Evolutionary conservation across 2,329 filamentous ascomycete species (phyloP).

Genomic region (Zasmidium angulare): DNA sequence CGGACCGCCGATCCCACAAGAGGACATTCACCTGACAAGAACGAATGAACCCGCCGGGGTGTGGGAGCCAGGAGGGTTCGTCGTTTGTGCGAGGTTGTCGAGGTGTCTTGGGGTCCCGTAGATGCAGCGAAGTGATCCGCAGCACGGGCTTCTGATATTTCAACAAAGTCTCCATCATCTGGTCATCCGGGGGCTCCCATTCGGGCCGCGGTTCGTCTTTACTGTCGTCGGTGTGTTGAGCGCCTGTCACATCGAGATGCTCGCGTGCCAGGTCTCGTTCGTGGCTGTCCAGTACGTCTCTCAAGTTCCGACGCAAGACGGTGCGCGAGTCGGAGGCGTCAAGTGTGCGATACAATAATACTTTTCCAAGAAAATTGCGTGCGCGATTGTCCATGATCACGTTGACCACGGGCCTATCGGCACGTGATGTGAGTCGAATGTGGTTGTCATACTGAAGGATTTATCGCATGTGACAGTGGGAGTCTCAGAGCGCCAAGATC

Average conservation of each 20-base stretch:
- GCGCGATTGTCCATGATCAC: neutral
- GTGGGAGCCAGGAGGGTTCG: slow-evolving; percentile 24
- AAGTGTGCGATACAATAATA: neutral
- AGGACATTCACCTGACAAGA: slow-evolving; percentile 25
- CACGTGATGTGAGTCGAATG: neutral
- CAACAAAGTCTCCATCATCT: neutral
- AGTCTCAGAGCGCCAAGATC: neutral
- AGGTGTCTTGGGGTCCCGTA: neutral
- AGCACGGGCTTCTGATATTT: neutral
- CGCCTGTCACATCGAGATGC: neutral
- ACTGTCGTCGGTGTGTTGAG: neutral
- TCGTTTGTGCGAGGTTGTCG: slow-evolving; percentile 2
- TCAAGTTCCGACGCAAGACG: slow-evolving; percentile 35
- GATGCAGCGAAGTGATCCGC: neutral
- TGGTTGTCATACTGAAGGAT: neutral
- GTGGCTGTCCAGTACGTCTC: slow-evolving; percentile 30
- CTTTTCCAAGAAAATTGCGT: slow-evolving; percentile 1
- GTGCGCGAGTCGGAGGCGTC: neutral
- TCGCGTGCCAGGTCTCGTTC: slow-evolving; percentile 16
- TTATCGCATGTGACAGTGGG: neutral
- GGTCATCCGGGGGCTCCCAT: neutral
- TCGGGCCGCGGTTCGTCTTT: neutral
- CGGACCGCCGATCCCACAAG: slow-evolving; percentile 8
- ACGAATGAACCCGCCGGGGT: slow-evolving; percentile 17
- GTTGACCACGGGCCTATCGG: neutral